Percentiles rank a stretch among this genome's conserved stretches.
phyloP scores from a whole-genome alignment of 2,329 filamentous ascomycete species.

The Harringtonia lauricola region DNA sequence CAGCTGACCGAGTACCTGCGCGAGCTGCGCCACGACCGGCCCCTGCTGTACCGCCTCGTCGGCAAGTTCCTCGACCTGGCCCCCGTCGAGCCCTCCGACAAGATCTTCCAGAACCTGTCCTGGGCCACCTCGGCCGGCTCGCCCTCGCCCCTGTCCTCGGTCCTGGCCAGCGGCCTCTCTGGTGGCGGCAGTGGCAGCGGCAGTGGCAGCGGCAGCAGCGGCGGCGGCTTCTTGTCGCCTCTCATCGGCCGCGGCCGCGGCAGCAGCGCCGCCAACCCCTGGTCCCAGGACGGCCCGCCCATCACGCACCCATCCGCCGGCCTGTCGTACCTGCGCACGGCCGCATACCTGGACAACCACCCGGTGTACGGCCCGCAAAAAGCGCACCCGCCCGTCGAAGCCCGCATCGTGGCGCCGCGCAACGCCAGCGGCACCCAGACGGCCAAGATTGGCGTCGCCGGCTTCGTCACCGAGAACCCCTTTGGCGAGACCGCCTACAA shows the following conservation, averaged over 20 bases:
- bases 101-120: conserved; percentile 8
- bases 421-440: conserved; percentile 12
- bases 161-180: conserved; percentile 14
- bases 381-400: conserved; percentile 34
- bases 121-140: conserved; percentile 14
- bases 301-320: conserved; percentile 51
- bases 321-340: conserved; percentile 49
- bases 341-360: conserved; percentile 45
- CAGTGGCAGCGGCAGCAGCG: background rate
- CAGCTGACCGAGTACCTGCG: conserved; percentile 42
- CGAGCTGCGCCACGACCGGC: conserved; percentile 38
- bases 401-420: conserved; percentile 38
- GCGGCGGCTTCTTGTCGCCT: conserved; percentile 17
- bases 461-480: conserved; percentile 36
- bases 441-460: conserved; percentile 41
- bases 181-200: conserved; percentile 3
- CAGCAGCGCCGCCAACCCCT: conserved; percentile 25
- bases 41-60: conserved; percentile 40
- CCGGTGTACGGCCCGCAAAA: conserved; percentile 49
- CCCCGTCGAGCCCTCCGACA: conserved; percentile 27
- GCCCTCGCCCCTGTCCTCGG: conserved; percentile 13
- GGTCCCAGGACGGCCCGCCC: conserved; percentile 43
- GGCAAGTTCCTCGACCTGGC: conserved; percentile 53
- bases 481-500: conserved; percentile 32
- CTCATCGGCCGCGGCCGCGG: background rate